Evolutionary conservation across 1,284 basidiomycete species (phyloP).

Genomic region (Cystobasidium pallidum): DNA sequence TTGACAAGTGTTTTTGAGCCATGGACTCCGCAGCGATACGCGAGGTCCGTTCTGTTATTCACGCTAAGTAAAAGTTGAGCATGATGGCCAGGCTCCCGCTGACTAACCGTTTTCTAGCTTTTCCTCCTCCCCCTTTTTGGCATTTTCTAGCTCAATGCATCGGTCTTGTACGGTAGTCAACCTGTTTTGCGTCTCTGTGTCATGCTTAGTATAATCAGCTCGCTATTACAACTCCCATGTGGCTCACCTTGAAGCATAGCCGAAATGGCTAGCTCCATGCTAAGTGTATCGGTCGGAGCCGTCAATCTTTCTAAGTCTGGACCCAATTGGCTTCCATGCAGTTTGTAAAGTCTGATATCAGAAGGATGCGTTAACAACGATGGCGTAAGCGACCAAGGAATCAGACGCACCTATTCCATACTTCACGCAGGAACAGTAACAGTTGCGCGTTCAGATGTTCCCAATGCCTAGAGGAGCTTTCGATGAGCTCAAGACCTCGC

Average conservation of each 20-base stretch:
- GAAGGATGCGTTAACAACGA: background rate
- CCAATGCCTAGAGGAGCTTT: conserved; percentile 12
- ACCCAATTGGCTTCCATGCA: background rate
- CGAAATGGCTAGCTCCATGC: background rate
- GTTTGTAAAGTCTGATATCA: background rate
- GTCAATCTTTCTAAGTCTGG: background rate
- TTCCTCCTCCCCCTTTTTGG: background rate
- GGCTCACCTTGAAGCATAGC: background rate
- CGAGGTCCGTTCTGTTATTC: background rate
- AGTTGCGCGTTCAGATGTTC: conserved; percentile 6
- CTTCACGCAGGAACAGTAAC: conserved; percentile 9
- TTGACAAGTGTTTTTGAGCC: background rate
- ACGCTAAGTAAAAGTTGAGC: background rate
- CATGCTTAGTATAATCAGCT: background rate
- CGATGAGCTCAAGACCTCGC: background rate
- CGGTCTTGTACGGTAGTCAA: background rate
- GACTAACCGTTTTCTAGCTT: background rate
- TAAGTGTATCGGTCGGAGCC: background rate
- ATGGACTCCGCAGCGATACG: background rate
- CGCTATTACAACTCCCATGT: background rate
- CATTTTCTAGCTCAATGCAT: background rate
- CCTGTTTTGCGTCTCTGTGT: background rate
- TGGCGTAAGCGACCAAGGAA: no score
- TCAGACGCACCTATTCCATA: conserved; percentile 1
- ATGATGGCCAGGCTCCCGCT: background rate